Evolutionary conservation across 768 basidiomycete species (phyloP).

Genomic region (Lactarius tabidus): DNA sequence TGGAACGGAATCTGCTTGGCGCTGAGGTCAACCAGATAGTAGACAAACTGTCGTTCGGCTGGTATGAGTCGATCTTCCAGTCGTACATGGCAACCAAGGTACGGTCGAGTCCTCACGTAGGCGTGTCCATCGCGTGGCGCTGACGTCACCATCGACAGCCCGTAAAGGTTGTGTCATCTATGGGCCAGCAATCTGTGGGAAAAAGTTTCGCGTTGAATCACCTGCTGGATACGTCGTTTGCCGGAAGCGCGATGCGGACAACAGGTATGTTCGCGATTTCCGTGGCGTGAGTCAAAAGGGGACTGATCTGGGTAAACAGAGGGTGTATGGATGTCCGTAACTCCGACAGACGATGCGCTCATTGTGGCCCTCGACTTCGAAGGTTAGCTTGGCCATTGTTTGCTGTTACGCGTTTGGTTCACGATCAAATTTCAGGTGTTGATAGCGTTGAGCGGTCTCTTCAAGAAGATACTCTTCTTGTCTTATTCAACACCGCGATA

Average conservation of each 20-base stretch:
- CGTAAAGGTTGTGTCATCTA: slow-evolving; percentile 61
- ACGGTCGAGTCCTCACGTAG: not conserved
- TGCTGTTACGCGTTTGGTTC: not conserved
- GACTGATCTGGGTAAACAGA: slow-evolving; percentile 33
- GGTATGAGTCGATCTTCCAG: slow-evolving; percentile 62
- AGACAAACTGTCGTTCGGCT: slow-evolving; percentile 52
- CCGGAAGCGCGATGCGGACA: slow-evolving; percentile 62
- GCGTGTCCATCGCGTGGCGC: not conserved
- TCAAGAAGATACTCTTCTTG: slow-evolving; percentile 60
- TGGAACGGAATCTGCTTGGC: slow-evolving; percentile 52
- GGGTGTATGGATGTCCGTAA: slow-evolving; percentile 66
- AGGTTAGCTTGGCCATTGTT: slow-evolving; percentile 36
- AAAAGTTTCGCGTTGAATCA: slow-evolving; percentile 61
- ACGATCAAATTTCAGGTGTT: slow-evolving; percentile 39
- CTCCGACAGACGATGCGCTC: slow-evolving; percentile 50
- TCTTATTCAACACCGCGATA: slow-evolving; percentile 61
- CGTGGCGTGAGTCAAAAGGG: not conserved
- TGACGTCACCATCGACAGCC: slow-evolving; percentile 36
- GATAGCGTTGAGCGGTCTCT: slow-evolving; percentile 60
- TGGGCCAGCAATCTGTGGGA: slow-evolving; percentile 67
- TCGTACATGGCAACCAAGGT: slow-evolving; percentile 60
- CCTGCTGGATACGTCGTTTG: slow-evolving; percentile 59
- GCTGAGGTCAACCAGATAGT: slow-evolving; percentile 57
- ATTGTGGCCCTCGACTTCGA: slow-evolving; percentile 63
- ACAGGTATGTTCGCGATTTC: slow-evolving; percentile 50